These are phyloP conservation scores for Magnaporthiopsis poae DNA, from an alignment of 2,329 filamentous ascomycete species.

Conservation along the genomic window DNA sequence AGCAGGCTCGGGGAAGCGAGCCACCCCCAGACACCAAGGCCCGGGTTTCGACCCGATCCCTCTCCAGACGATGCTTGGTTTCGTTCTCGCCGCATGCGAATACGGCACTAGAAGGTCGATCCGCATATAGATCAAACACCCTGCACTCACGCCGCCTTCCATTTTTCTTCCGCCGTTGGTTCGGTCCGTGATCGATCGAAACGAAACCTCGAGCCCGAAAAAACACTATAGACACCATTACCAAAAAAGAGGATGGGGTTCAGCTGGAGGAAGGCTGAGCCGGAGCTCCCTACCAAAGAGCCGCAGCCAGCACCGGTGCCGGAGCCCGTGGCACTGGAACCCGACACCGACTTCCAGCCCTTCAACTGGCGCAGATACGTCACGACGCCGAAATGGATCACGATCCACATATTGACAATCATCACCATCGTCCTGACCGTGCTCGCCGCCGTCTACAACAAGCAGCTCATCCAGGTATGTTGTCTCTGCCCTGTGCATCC, in stretches of 20 bases:
- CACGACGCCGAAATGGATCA: slow-evolving; percentile 10
- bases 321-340: neutral
- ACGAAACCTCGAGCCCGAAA: neutral
- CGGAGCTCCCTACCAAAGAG: neutral
- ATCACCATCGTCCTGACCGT: slow-evolving; percentile 21
- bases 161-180: neutral
- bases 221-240: neutral
- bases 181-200: no score
- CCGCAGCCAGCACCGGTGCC: no score
- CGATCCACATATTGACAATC: slow-evolving; percentile 21
- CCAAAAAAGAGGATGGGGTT: neutral
- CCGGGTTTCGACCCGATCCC: neutral
- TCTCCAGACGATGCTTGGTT: neutral
- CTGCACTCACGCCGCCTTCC: neutral
- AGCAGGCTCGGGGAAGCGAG: neutral
- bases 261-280: neutral
- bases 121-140: neutral
- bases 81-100: no score
- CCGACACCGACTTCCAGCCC: neutral
- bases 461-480: slow-evolving; percentile 26
- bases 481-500: neutral
- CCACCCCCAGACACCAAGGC: neutral
- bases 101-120: neutral
- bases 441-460: slow-evolving; percentile 27
- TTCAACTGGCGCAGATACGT: neutral